phyloP scores from a whole-genome alignment of 176 grass and related monocot genomes.

The Zoysia pacifica region DNA sequence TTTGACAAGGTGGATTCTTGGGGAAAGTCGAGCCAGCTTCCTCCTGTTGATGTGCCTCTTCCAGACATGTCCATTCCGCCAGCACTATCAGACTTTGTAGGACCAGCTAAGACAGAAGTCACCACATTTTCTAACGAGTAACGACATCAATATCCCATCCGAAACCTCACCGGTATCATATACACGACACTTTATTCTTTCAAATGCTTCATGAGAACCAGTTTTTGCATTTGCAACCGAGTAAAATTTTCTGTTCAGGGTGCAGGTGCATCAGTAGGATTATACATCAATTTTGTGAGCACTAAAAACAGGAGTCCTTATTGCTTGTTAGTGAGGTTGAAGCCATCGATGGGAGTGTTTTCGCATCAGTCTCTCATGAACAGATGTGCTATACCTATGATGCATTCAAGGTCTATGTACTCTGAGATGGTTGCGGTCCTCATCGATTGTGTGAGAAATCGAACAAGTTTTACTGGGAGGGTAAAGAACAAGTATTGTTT shows the following conservation, averaged over 20 bases:
- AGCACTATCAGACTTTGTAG: conserved; percentile 53
- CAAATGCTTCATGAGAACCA: too few species aligned
- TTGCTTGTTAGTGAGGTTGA: conserved; percentile 64
- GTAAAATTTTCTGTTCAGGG: conserved; percentile 42
- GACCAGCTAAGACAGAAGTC: conserved; percentile 50
- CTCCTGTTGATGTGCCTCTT: conserved; percentile 50
- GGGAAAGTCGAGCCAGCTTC: conserved; percentile 40
- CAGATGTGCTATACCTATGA: conserved; percentile 79
- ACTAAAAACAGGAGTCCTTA: conserved; percentile 62
- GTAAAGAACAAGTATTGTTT: conserved; percentile 52
- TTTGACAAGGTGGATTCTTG: conserved; percentile 52
- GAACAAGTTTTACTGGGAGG: conserved; percentile 50
- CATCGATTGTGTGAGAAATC: conserved; percentile 54
- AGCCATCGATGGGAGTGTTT: conserved; percentile 64
- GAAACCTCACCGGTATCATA: too few species aligned
- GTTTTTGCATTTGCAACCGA: neutral
- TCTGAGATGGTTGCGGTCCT: conserved; percentile 61
- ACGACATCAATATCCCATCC: conserved; percentile 50
- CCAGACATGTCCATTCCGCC: conserved; percentile 41
- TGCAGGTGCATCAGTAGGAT: conserved; percentile 54
- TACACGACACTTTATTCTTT: neutral
- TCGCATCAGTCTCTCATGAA: conserved; percentile 62
- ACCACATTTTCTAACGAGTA: conserved; percentile 61
- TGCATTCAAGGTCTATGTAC: conserved; percentile 57
- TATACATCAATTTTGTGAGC: conserved; percentile 64